Evolutionary conservation across 192 early-diverging fungal genomes (phyloP).

Genomic region (Backusella macrospora): DNA sequence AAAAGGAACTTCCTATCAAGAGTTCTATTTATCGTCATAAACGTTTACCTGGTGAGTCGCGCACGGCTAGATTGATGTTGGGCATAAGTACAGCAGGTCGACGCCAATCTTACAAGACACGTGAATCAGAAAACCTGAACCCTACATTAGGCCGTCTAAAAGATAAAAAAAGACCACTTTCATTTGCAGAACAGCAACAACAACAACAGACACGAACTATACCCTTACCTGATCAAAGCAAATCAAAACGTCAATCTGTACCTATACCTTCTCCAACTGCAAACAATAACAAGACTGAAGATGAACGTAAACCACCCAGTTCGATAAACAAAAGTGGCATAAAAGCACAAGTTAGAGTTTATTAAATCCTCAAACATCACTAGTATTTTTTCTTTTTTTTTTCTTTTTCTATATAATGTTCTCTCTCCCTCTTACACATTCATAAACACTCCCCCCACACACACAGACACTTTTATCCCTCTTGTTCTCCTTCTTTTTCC

Average conservation of each 20-base stretch:
- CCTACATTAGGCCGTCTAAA: conserved; percentile 1
- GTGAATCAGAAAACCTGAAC: neutral
- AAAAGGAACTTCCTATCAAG: conserved; percentile 20
- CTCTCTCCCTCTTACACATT: too few species aligned
- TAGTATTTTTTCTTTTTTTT: conserved; percentile 1
- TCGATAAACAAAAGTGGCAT: conserved; percentile 5
- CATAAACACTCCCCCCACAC: too few species aligned
- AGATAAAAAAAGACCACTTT: conserved; percentile 22
- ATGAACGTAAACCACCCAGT: neutral
- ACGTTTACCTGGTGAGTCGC: conserved; percentile 22
- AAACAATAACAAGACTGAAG: neutral
- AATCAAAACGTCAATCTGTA: conserved; percentile 24
- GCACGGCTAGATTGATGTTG: conserved; percentile 32
- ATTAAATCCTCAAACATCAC: neutral
- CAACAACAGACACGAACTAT: conserved; percentile 5
- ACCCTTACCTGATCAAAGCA: neutral
- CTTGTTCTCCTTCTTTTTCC: neutral
- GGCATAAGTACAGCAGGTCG: conserved; percentile 24
- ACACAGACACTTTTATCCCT: neutral
- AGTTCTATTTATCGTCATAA: conserved; percentile 25
- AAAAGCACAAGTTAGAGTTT: conserved; percentile 15
- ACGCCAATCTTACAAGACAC: neutral
- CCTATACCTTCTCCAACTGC: neutral
- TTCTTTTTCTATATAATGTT: neutral
- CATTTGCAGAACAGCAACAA: conserved; percentile 3